phyloP scores from a whole-genome alignment of 352 stramenopile species.

The Globisporangium barbulae region DNA sequence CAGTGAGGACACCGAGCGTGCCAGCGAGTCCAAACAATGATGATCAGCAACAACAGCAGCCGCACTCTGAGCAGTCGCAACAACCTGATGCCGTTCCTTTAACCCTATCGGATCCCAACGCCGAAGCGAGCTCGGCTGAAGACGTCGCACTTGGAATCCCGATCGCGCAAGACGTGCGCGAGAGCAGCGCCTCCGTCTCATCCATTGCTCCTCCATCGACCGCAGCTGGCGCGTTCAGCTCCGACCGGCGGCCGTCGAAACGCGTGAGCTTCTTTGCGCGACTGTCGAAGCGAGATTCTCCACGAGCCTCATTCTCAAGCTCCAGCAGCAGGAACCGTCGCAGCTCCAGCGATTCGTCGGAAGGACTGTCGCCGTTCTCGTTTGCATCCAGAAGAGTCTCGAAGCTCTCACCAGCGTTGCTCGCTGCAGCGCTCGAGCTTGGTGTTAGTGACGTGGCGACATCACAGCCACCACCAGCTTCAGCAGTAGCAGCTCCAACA shows the following conservation, averaged over 20 bases:
- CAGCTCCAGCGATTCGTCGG: slow-evolving; percentile 6
- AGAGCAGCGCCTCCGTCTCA: slow-evolving; percentile 1
- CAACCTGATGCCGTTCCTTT: neutral
- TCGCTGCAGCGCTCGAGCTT: neutral
- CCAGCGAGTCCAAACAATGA: neutral
- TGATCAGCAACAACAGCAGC: neutral
- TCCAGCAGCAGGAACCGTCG: slow-evolving; percentile 11
- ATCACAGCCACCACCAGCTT: neutral
- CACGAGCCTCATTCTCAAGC: slow-evolving; percentile 1
- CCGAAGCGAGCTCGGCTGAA: neutral
- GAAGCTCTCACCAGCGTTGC: slow-evolving; percentile 5
- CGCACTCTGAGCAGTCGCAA: neutral
- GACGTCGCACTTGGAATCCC: slow-evolving; percentile 10
- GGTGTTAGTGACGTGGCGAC: neutral
- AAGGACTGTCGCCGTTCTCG: slow-evolving; percentile 4
- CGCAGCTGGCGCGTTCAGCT: neutral
- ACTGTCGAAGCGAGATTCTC: slow-evolving; percentile 7
- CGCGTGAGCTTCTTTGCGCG: slow-evolving; percentile 21
- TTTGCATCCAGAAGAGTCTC: slow-evolving; percentile 2
- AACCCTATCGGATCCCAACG: neutral
- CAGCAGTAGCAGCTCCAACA: neutral
- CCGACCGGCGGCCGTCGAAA: slow-evolving; percentile 17
- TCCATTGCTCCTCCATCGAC: neutral
- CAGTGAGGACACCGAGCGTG: neutral
- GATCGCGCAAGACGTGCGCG: slow-evolving; percentile 4